These are phyloP conservation scores for Sclerotinia borealis DNA, from an alignment of 2,329 filamentous ascomycete genomes.

Conservation along the genomic window DNA sequence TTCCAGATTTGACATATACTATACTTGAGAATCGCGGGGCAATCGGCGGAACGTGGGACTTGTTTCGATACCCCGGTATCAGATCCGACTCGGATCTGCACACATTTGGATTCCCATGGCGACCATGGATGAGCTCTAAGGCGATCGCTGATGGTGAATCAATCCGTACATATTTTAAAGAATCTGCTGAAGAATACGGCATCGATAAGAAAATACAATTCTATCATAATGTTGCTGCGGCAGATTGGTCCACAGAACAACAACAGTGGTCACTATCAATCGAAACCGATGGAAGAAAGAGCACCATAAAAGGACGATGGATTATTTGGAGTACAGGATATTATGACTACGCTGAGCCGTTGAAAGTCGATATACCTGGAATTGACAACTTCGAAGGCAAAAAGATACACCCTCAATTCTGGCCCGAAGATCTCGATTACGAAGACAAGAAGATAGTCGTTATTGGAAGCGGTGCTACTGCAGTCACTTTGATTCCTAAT, in stretches of 20 bases:
- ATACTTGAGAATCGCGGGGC: slow-evolving; percentile 61
- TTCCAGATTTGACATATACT: slow-evolving; percentile 51
- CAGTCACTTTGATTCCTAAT: slow-evolving; percentile 66
- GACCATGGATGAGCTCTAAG: slow-evolving; percentile 54
- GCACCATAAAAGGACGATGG: slow-evolving; percentile 38
- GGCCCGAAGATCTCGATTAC: slow-evolving; percentile 63
- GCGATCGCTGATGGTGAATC: slow-evolving; percentile 46
- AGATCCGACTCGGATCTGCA: slow-evolving; percentile 56
- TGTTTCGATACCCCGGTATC: slow-evolving; percentile 72
- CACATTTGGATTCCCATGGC: slow-evolving; percentile 63
- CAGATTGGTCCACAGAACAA: slow-evolving; percentile 49
- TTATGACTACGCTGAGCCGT: slow-evolving; percentile 54
- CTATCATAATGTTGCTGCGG: slow-evolving; percentile 41
- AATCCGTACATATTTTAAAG: slow-evolving; percentile 50
- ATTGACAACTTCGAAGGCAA: slow-evolving; percentile 53
- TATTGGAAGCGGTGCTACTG: slow-evolving; percentile 58
- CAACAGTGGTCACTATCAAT: slow-evolving; percentile 49
- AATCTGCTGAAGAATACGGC: slow-evolving; percentile 44
- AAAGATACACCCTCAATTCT: slow-evolving; percentile 66
- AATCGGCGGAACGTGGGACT: slow-evolving; percentile 72
- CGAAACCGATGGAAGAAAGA: slow-evolving; percentile 31
- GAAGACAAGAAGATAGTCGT: slow-evolving; percentile 42
- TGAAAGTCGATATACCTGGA: slow-evolving; percentile 50
- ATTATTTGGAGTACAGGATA: slow-evolving; percentile 57
- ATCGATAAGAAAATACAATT: slow-evolving; percentile 52